Evolutionary conservation across 495 filamentous ascomycete species (phyloP).

Genomic region (Xylaria scruposa): DNA sequence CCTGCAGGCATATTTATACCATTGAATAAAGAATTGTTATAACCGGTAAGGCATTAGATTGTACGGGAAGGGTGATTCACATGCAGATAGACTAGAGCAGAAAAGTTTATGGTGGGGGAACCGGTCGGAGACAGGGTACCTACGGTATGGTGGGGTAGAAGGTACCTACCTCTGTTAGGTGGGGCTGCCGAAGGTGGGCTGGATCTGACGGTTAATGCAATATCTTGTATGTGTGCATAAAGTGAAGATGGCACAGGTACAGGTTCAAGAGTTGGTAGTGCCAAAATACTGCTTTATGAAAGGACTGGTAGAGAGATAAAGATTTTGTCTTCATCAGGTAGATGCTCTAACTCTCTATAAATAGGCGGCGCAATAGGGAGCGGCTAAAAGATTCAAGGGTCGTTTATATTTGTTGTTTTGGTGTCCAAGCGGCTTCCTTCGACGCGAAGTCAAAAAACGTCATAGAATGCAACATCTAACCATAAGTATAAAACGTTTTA

Average conservation of each 20-base stretch:
- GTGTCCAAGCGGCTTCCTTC: too few relatives aligned
- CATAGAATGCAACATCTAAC: too few relatives aligned
- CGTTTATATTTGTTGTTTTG: too few relatives aligned
- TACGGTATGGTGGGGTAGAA: constrained; percentile 32
- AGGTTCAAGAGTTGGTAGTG: background rate
- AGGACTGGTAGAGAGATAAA: too few relatives aligned
- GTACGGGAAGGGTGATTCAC: constrained; percentile 5
- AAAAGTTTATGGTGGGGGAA: constrained; percentile 45
- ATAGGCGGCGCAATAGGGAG: too few relatives aligned
- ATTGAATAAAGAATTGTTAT: background rate
- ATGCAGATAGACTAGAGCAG: constrained; percentile 23
- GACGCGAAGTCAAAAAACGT: too few relatives aligned
- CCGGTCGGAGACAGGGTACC: background rate
- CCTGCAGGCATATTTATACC: constrained; percentile 35
- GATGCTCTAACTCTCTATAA: too few relatives aligned
- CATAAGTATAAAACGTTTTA: too few relatives aligned
- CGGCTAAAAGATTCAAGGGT: too few relatives aligned
- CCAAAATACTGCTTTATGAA: too few relatives aligned
- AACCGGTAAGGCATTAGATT: background rate
- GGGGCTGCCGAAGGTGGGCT: background rate
- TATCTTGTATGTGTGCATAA: background rate
- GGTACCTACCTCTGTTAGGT: background rate
- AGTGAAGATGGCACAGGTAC: background rate
- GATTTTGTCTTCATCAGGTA: too few relatives aligned
- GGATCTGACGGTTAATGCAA: background rate